Percentiles rank a stretch among this genome's conserved stretches.
phyloP scores from a whole-genome alignment of 805 yeast species.

The Metschnikowia cerradonensis region DNA sequence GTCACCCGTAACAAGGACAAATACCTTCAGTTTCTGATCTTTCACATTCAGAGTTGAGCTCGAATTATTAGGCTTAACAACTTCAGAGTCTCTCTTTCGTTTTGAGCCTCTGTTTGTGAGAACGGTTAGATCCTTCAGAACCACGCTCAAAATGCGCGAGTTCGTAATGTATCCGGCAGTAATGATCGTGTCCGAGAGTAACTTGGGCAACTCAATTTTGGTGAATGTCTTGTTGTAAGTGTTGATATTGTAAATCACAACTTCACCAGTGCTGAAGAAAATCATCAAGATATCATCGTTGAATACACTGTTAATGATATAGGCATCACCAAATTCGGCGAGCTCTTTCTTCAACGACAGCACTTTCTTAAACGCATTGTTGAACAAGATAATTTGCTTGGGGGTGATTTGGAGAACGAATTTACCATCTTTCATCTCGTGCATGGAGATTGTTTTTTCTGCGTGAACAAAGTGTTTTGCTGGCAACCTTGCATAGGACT shows the following conservation, averaged over 20 bases:
- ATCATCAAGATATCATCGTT: slow-evolving; percentile 60
- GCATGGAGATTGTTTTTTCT: slow-evolving; percentile 62
- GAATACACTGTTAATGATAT: slow-evolving; percentile 59
- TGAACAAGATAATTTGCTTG: slow-evolving; percentile 55
- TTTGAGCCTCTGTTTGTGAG: slow-evolving; percentile 27
- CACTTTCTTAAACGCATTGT: slow-evolving; percentile 53
- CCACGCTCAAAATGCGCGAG: slow-evolving; percentile 45
- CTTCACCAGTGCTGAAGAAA: slow-evolving; percentile 68
- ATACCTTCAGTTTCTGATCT: slow-evolving; percentile 38
- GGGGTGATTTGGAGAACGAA: slow-evolving; percentile 74
- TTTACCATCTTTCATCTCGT: slow-evolving; percentile 51
- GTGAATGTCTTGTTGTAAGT: slow-evolving; percentile 34
- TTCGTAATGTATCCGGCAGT: slow-evolving; percentile 66
- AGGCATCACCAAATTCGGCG: slow-evolving; percentile 41
- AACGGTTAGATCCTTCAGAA: slow-evolving; percentile 27
- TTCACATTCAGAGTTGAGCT: background rate
- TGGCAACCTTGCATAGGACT: slow-evolving; percentile 57
- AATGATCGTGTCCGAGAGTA: slow-evolving; percentile 48
- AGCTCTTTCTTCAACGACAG: slow-evolving; percentile 43
- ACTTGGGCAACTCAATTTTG: slow-evolving; percentile 37
- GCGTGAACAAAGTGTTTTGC: slow-evolving; percentile 61
- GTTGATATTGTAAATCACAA: slow-evolving; percentile 46
- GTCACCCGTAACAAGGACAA: slow-evolving; percentile 71
- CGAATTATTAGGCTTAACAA: background rate
- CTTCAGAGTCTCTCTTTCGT: slow-evolving; percentile 23